These are phyloP conservation scores for Euphorbia celastroides DNA, from an alignment of 441 rosid genomes.

Conservation along the genomic window DNA sequence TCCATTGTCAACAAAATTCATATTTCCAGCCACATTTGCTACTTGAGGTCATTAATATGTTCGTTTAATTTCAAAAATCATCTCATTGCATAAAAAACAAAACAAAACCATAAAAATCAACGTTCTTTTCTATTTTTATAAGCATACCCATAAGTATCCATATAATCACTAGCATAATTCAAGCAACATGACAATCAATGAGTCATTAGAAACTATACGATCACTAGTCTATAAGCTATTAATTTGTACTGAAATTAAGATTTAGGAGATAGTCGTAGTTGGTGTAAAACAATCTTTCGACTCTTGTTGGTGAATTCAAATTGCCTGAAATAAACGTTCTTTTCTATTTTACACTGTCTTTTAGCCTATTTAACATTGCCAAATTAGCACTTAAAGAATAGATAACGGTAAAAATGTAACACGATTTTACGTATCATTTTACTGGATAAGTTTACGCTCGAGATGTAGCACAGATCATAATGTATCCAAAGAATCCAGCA, in stretches of 20 bases:
- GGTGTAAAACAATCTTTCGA: neutral
- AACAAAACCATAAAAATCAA: neutral
- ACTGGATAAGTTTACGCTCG: neutral
- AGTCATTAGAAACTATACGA: neutral
- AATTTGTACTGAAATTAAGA: neutral
- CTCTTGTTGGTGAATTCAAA: neutral
- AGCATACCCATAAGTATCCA: neutral
- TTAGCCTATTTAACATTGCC: neutral
- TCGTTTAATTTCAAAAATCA: neutral
- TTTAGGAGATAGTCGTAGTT: neutral
- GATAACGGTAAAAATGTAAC: neutral
- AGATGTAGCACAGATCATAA: neutral
- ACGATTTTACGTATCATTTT: neutral
- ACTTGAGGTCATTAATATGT: neutral
- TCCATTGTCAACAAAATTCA: neutral
- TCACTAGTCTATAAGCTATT: neutral
- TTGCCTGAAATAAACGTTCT: neutral
- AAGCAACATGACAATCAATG: neutral
- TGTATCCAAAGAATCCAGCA: neutral
- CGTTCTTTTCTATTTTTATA: neutral
- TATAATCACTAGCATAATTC: constrained; percentile 5
- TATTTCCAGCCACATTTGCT: neutral
- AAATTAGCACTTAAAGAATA: neutral
- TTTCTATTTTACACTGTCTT: neutral
- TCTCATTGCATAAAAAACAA: neutral